Base-by-base conservation (phyloP, 192 early-diverging fungal genomes). In the Chytriomyces sp. region DNA sequence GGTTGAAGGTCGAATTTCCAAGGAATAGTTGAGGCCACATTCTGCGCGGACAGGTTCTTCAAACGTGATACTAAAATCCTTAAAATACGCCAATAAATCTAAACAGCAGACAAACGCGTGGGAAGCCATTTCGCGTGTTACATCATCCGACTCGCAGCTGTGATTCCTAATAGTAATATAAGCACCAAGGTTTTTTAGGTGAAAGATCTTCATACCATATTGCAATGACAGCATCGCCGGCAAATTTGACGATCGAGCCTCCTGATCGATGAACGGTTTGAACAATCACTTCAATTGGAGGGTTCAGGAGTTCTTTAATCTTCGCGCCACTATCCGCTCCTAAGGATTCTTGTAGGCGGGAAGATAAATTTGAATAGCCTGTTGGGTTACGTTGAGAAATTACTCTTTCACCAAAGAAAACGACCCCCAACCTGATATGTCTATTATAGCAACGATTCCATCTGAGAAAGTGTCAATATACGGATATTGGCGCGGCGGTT, bases 211-310 rank as follows among this genome's bases (percentile, higher is more conserved):
- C n/a, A n/a, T 36, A 73, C 59, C 71, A 61, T 5, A 28, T 12
- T 12, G 59, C 60, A 26, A 73, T 73, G 52, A 73, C 71, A 22
- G 71, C 71, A 55, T 73, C 71, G 17, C 71, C 71, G 5, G 71
- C 71, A 32, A 73, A 63, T 39, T 73, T 75, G 26, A 75, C 58
- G 19, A 75, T 44, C 8, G 74, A 75, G 14, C 74, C 74, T 12
- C 58, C 64, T 33, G 5, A 30, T 53, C 61, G 4, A 28, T 75
- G 74, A 28, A 75, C 58, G 8, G 7, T 8, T 3, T n/a, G 8
- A 10, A 75, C 69, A 40, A 75, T 75, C 30, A 14, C 28, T 19
- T 68, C 58, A 12, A 75, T 68, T 19, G 74, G 74, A 7, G 64
- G 64, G 26, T 75, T 75, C 31, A 75, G 32, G 10, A 75, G 39